Evolutionary conservation across 2,329 filamentous ascomycete species (phyloP), one percentile per base, ranked within the genome.

Genomic region (Aspergillus japonicus): DNA sequence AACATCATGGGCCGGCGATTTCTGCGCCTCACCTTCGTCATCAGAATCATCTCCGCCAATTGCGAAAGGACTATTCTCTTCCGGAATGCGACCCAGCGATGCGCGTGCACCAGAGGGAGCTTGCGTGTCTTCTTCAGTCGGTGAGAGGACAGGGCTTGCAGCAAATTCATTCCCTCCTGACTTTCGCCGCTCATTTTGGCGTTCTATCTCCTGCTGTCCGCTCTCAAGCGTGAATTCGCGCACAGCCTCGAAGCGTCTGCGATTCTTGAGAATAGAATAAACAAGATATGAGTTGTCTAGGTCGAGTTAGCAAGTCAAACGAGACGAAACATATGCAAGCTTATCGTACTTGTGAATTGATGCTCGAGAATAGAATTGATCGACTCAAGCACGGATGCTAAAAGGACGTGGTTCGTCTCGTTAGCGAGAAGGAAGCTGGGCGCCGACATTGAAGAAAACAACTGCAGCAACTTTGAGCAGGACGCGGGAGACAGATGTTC

Each of bases 381-480:
- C 0, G 92, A 93, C 71, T 97, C 92, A 10, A 99, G 81, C 26
- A 98, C 78, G 0, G 92, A 93, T 52, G 87, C 85, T 6, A 99
- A 81, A 4, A 98, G 84, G 33, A 82, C 80, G 71, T 98, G 91
- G 66, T 99, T 99, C 42, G 86, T 90, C 60, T 99, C 95, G 68
- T 96, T 98, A 7, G 91, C 92, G 19, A 98, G 81, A 10, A 99
- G 80, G 73, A 98, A 99, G 33, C 90, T 92, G 0, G 95, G 94
- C 0, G 92, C 91, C 8, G 94, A 96, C 90, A 98, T 96, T 35
- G 91, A 95, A 4, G 87, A 86, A 73, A 96, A 96, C 0, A 98
- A 81, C 68, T 97, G 92, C 66, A 98, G 82, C 31, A 98, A 79
- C 73, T 92, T 96, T 2, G 89, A 87, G 71, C 91, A 90, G 16